Conservation (phyloP, 495 filamentous ascomycete genomes). For the Aspergillus avenaceus region DNA sequence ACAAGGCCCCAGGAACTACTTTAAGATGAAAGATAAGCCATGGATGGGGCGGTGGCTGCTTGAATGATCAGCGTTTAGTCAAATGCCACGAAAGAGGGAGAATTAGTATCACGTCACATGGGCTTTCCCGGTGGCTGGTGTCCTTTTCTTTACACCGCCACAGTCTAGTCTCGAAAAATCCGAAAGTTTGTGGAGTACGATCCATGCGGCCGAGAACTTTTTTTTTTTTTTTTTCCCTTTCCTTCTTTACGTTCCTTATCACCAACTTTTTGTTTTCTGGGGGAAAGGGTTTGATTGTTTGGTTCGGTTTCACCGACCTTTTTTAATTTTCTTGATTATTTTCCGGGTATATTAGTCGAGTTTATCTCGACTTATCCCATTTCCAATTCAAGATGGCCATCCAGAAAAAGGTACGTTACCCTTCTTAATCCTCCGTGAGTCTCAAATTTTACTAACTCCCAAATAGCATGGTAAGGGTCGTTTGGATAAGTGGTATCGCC, state of each 20-base stretch:
- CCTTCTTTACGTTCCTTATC: conserved; percentile 1
- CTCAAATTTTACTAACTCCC: conserved; percentile 18
- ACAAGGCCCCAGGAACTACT: background rate
- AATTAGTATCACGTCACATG: conserved; percentile 36
- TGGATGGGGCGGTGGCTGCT: background rate
- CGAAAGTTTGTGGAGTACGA: conserved; percentile 16
- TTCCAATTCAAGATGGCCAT: conserved; percentile 76
- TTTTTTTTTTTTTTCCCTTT: conserved; percentile 11
- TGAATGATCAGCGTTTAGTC: background rate
- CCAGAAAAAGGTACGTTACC: conserved; percentile 75
- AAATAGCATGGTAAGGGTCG: conserved; percentile 89
- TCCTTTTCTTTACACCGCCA: conserved; percentile 5
- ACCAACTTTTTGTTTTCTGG: conserved; percentile 7
- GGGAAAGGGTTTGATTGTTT: no score
- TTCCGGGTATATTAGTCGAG: conserved; percentile 20
- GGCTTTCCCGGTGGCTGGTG: conserved; percentile 8
- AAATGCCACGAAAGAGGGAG: background rate
- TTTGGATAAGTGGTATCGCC: conserved; percentile 95
- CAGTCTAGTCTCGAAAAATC: conserved; percentile 1
- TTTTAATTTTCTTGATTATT: no score
- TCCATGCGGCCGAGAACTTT: conserved; percentile 18
- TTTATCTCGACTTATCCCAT: conserved; percentile 16
- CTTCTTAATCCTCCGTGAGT: background rate
- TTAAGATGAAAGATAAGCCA: background rate
- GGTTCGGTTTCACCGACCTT: no score